phyloP scores from a whole-genome alignment of 805 yeast species.

The Kluyveromyces nonfermentans region DNA sequence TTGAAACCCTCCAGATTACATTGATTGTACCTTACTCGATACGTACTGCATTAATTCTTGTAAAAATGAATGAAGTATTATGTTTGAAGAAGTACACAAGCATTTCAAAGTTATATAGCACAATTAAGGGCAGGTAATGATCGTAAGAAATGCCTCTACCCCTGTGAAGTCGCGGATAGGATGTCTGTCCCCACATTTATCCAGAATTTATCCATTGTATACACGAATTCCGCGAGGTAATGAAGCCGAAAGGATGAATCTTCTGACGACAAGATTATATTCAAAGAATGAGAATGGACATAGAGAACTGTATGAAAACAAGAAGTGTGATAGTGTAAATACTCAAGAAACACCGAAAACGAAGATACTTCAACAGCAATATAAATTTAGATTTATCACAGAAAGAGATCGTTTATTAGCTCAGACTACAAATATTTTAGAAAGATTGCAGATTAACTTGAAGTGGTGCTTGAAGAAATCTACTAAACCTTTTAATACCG shows the following conservation, averaged over 20 bases:
- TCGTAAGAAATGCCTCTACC: not conserved
- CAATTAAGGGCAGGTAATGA: not conserved
- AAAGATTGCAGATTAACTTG: constrained; percentile 38
- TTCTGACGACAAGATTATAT: not conserved
- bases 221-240: not conserved
- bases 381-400: constrained; percentile 16
- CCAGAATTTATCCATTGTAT: not conserved
- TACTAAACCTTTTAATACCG: constrained; percentile 80
- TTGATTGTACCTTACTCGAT: not conserved
- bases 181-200: not conserved
- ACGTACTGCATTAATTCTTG: no score
- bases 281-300: not conserved
- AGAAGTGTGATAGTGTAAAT: no score
- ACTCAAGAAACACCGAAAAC: not conserved
- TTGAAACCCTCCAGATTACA: not conserved
- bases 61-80: not conserved
- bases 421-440: constrained; percentile 33
- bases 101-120: not conserved
- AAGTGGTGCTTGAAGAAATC: constrained; percentile 73
- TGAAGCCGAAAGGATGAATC: not conserved
- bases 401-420: constrained; percentile 28
- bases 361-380: not conserved
- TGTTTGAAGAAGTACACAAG: not conserved
- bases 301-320: not conserved
- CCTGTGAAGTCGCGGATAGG: not conserved